Evolutionary conservation across 164 flowering plant genomes (phyloP).

Genomic region (Umbilicus rupestris): DNA sequence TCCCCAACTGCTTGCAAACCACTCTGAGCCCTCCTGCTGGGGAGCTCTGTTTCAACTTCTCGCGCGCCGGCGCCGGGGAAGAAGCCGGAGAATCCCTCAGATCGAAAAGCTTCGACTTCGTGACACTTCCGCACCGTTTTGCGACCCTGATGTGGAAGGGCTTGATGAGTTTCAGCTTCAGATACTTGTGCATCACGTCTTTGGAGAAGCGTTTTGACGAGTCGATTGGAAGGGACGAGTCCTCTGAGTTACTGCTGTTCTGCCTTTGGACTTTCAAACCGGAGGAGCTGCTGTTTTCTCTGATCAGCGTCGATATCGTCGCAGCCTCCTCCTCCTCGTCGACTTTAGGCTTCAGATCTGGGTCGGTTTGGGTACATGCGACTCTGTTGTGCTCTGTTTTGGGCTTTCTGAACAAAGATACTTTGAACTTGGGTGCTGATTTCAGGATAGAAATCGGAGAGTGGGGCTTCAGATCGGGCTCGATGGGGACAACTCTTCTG

Average conservation of each 20-base stretch:
- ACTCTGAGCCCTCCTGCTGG: slow-evolving; percentile 15
- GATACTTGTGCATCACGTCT: slow-evolving; percentile 24
- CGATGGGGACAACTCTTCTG: slow-evolving; percentile 27
- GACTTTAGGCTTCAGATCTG: background rate
- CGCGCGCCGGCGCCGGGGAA: slow-evolving; percentile 4
- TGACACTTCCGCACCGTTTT: slow-evolving; percentile 8
- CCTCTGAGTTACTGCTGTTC: background rate
- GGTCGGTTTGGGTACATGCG: background rate
- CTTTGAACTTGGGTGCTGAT: slow-evolving; percentile 26
- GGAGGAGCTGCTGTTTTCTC: slow-evolving; percentile 19
- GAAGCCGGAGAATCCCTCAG: slow-evolving; percentile 15
- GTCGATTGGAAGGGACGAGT: background rate
- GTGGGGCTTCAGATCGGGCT: slow-evolving; percentile 28
- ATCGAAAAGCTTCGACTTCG: slow-evolving; percentile 10
- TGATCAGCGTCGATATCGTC: slow-evolving; percentile 10
- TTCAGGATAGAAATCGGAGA: slow-evolving; percentile 29
- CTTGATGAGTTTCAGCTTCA: slow-evolving; percentile 33
- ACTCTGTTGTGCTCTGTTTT: slow-evolving; percentile 4
- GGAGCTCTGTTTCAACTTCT: slow-evolving; percentile 3
- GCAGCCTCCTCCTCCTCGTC: slow-evolving; percentile 14
- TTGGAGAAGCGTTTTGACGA: slow-evolving; percentile 19
- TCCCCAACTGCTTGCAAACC: slow-evolving; percentile 23
- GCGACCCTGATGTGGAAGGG: slow-evolving; percentile 24
- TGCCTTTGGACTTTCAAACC: slow-evolving; percentile 3
- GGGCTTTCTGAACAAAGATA: slow-evolving; percentile 12